phyloP scores from a whole-genome alignment of 2,329 filamentous ascomycete species.

The Talaromyces funiculosus region DNA sequence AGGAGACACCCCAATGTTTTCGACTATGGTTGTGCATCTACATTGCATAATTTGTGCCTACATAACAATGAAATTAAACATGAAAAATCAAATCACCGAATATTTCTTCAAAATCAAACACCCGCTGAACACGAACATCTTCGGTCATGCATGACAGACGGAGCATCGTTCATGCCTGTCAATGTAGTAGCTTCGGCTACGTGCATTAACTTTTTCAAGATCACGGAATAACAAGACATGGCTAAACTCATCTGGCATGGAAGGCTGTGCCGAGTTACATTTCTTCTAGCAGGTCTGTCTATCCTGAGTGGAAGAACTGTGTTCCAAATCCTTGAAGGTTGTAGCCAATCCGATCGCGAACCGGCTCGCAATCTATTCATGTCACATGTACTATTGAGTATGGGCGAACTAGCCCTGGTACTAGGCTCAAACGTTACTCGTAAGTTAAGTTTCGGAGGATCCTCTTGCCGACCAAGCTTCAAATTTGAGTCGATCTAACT shows the following conservation, averaged over 20 bases:
- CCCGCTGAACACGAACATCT: not conserved
- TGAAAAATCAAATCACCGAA: not conserved
- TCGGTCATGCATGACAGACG: not conserved
- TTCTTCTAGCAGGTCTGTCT: not conserved
- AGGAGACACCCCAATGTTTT: not conserved
- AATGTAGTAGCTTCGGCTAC: not conserved
- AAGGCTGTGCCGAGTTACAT: not conserved
- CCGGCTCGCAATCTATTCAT: not conserved
- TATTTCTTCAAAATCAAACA: not conserved
- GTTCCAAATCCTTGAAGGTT: not conserved
- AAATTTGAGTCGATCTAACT: not conserved
- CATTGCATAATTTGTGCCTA: not conserved
- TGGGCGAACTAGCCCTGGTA: not conserved
- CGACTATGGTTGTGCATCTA: not conserved
- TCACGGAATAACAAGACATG: not conserved
- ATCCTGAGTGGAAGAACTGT: not conserved
- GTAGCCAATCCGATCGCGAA: not conserved
- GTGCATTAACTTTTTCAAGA: constrained; percentile 5
- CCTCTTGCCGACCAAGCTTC: not conserved
- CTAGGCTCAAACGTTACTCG: not conserved
- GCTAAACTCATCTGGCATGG: not conserved
- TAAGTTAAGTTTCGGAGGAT: not conserved
- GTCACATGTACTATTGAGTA: not conserved
- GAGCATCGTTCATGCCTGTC: constrained; percentile 2
- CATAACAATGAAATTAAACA: not conserved